Evolutionary conservation across 139 green algal species (phyloP).

Genomic region (Edaphochlamys debaryana): DNA sequence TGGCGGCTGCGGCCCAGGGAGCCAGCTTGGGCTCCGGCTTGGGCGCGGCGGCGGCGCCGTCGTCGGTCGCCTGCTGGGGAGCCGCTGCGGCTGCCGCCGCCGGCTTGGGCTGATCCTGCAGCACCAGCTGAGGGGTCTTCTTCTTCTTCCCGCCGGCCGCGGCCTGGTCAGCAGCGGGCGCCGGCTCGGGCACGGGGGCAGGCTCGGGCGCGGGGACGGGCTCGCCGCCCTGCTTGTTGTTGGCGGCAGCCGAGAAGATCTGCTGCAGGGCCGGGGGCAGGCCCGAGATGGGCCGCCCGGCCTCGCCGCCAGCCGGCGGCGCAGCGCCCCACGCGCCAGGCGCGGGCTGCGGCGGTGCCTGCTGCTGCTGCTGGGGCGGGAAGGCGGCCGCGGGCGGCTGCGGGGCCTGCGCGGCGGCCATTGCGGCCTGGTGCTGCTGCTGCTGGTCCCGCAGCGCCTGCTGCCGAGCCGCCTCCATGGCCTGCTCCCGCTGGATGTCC

Average conservation of each 20-base stretch:
- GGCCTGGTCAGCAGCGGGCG: not conserved
- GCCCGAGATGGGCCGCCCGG: not conserved
- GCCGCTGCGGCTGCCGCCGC: not conserved
- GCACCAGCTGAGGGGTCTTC: conserved; percentile 29
- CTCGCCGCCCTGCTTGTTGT: not conserved
- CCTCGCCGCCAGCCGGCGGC: not conserved
- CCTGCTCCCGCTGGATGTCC: conserved; percentile 48
- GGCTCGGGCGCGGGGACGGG: no score
- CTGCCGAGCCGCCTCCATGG: conserved; percentile 23
- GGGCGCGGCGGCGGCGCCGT: not conserved
- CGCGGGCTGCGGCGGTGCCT: not conserved
- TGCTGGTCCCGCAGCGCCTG: conserved; percentile 4
- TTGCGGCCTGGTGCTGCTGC: no score
- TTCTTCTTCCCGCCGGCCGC: conserved; percentile 23
- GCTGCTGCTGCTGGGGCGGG: conserved; percentile 22
- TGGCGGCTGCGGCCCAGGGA: conserved; percentile 69
- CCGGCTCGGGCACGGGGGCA: not conserved
- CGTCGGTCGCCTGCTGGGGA: not conserved
- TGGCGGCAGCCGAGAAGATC: conserved; percentile 22
- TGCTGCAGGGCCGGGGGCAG: conserved; percentile 41
- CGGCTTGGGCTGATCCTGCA: conserved; percentile 32
- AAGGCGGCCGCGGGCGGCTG: conserved; percentile 2
- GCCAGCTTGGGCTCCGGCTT: conserved; percentile 54
- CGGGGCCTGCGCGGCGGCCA: not conserved
- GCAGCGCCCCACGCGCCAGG: no score